Conservation (phyloP, 176 grass and related monocot species). For the Ensete glaucum region DNA sequence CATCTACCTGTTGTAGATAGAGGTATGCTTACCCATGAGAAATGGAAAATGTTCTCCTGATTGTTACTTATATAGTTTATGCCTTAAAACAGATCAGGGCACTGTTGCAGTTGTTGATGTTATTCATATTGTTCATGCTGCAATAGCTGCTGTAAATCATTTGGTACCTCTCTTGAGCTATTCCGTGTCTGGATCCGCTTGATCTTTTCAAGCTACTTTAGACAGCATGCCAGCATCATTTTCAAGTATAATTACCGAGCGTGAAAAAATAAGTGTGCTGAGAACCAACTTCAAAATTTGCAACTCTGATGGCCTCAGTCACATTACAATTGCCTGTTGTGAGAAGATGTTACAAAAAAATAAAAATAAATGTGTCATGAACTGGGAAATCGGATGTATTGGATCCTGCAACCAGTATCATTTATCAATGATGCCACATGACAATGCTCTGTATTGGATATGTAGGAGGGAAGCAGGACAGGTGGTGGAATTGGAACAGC, state of each 20-base stretch:
- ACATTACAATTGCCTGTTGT: background rate
- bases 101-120: conserved; percentile 85
- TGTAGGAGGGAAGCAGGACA: conserved; percentile 55
- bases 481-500: conserved; percentile 38
- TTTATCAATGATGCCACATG: background rate
- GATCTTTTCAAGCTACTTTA: background rate
- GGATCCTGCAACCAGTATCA: no score
- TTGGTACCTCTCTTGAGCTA: background rate
- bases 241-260: background rate
- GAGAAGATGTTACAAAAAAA: background rate
- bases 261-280: background rate
- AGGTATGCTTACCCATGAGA: conserved; percentile 31
- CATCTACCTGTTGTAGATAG: conserved; percentile 86
- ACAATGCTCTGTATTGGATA: background rate
- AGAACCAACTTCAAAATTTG: background rate
- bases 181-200: background rate
- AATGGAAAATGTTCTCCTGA: background rate
- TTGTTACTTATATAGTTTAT: background rate
- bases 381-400: background rate
- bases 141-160: conserved; percentile 70
- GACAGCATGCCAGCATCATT: background rate
- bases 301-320: background rate
- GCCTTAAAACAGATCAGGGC: conserved; percentile 52
- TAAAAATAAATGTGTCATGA: background rate
- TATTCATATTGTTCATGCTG: conserved; percentile 91